A percentile compares a stretch with the other conserved stretches of the same genome.
Evolutionary conservation across 805 yeast genomes (phyloP).

Genomic region (Kodamaea nitidulidarum): DNA sequence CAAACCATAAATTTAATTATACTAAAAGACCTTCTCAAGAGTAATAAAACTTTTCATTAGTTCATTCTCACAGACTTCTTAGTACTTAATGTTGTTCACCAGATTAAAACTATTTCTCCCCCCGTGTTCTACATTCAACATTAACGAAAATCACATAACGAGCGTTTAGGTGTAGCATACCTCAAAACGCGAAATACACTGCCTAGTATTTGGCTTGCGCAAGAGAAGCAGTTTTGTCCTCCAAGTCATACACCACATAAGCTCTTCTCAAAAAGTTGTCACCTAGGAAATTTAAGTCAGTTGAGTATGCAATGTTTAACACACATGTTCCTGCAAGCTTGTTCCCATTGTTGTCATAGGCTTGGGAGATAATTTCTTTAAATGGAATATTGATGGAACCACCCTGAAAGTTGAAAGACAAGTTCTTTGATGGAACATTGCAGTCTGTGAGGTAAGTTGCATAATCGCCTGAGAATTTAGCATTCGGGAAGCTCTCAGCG

Average conservation of each 20-base stretch:
- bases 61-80: too few relatives aligned
- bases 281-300: slow-evolving; percentile 16
- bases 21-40: too few relatives aligned
- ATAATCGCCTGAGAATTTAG: not conserved
- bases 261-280: slow-evolving; percentile 27
- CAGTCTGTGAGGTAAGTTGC: slow-evolving; percentile 3
- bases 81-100: too few relatives aligned
- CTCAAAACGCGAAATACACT: not conserved
- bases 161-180: too few relatives aligned
- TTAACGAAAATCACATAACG: too few relatives aligned
- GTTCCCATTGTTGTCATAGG: slow-evolving; percentile 4
- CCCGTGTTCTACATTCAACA: too few relatives aligned
- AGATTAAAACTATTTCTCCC: too few relatives aligned
- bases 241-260: slow-evolving; percentile 25
- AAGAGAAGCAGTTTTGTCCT: slow-evolving; percentile 20
- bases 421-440: not conserved
- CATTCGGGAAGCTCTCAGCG: slow-evolving; percentile 1
- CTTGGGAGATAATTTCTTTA: not conserved
- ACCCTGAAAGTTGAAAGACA: slow-evolving; percentile 5
- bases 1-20: too few relatives aligned
- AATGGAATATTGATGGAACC: slow-evolving; percentile 2
- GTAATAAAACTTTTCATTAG: too few relatives aligned
- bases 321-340: not conserved
- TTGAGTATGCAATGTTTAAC: not conserved
- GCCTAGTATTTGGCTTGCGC: slow-evolving; percentile 18